Conservation (phyloP, 495 filamentous ascomycete genomes). For the Diplogelasinospora grovesii region DNA sequence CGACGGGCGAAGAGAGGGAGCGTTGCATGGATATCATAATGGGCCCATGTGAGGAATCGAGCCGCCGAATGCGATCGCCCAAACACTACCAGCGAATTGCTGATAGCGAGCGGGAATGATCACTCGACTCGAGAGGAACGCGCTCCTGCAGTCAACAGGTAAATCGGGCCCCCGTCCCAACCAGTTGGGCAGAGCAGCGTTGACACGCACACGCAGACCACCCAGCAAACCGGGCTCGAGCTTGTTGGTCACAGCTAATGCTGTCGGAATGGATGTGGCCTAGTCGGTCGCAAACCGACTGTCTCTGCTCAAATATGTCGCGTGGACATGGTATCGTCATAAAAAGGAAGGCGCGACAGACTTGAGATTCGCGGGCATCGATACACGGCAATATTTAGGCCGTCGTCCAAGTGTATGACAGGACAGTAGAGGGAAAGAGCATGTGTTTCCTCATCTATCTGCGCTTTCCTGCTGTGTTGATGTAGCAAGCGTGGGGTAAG, state of each 20-base stretch:
- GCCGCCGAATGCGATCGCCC: conserved; percentile 23
- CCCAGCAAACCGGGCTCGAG: too few species aligned
- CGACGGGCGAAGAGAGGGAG: conserved; percentile 46
- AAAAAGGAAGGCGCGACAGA: too few species aligned
- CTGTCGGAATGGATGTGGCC: conserved; percentile 6
- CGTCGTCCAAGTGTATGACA: conserved; percentile 4
- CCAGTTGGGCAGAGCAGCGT: too few species aligned
- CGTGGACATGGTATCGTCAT: conserved; percentile 18
- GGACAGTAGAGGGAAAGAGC: conserved; percentile 4
- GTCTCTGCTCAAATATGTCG: conserved; percentile 8
- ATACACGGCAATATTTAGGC: conserved; percentile 1
- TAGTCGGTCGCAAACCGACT: too few species aligned
- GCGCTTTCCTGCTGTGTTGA: conserved; percentile 12
- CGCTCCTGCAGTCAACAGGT: too few species aligned
- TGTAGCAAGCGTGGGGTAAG: conserved; percentile 13
- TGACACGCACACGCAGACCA: too few species aligned
- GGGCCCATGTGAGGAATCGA: conserved; percentile 32
- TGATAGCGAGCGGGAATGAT: conserved; percentile 10
- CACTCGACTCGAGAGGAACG: neutral
- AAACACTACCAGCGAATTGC: conserved; percentile 17
- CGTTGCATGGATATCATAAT: conserved; percentile 52
- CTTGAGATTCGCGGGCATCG: conserved; percentile 4
- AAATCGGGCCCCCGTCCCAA: too few species aligned
- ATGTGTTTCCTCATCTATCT: conserved; percentile 13
- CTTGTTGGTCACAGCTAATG: too few species aligned